phyloP scores from a whole-genome alignment of 352 stramenopile genomes.

The Elongisporangium anandrum region DNA sequence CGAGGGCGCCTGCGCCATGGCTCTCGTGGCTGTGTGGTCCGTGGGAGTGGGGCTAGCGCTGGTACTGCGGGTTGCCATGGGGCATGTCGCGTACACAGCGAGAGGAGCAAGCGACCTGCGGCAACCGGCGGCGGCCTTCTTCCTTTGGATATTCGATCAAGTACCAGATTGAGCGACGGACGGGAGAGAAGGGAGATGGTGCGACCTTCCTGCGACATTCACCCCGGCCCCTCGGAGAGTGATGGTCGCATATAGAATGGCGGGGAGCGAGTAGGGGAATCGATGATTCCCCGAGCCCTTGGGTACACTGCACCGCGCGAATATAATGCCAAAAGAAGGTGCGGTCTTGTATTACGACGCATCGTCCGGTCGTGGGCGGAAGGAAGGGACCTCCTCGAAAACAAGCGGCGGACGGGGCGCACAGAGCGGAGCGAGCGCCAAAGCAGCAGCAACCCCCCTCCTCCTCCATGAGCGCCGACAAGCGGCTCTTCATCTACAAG shows the following conservation, averaged over 20 bases:
- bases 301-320: not conserved
- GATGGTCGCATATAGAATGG: not conserved
- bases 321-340: not conserved
- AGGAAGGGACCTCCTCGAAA: slow-evolving; percentile 3
- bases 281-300: not conserved
- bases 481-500: slow-evolving; percentile 85
- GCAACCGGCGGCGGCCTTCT: not conserved
- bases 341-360: not conserved
- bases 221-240: not conserved
- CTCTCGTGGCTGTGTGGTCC: not conserved
- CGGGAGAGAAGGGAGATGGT: not conserved
- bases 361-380: slow-evolving; percentile 1
- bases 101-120: slow-evolving; percentile 2
- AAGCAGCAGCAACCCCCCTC: slow-evolving; percentile 1
- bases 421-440: slow-evolving; percentile 7
- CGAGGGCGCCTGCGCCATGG: slow-evolving; percentile 27
- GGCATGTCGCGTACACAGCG: not conserved
- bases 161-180: not conserved
- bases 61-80: not conserved
- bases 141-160: not conserved
- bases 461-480: slow-evolving; percentile 56
- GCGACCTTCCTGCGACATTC: not conserved
- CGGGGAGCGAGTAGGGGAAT: not conserved
- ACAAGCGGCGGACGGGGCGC: slow-evolving; percentile 3
- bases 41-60: not conserved